A percentile compares a stretch with the other conserved stretches of the same genome.
These are phyloP conservation scores for Nakaseomyces glabratus DNA, from an alignment of 1,139 yeast species.

Conservation along the genomic window DNA sequence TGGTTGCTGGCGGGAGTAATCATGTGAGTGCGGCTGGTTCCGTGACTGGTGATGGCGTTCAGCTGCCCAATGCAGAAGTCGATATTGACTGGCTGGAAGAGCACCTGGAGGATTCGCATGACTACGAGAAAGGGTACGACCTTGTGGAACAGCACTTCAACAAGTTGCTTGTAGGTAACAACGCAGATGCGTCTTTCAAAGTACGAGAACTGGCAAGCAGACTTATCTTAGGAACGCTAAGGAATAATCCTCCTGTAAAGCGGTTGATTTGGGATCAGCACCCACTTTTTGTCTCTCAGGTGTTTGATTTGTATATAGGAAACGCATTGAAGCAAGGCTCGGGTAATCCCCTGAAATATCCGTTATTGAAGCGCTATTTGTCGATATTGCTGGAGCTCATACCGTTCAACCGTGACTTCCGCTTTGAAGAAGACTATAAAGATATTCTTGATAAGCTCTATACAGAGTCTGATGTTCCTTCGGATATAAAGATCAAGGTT, in stretches of 20 bases:
- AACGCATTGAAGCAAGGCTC: constrained; percentile 9
- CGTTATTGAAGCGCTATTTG: constrained; percentile 24
- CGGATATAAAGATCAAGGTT: constrained; percentile 19
- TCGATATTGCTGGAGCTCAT: constrained; percentile 22
- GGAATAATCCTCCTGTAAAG: constrained; percentile 68
- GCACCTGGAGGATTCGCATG: constrained; percentile 28
- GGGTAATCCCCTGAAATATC: constrained; percentile 7
- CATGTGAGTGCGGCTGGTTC: neutral
- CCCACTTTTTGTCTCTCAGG: constrained; percentile 15
- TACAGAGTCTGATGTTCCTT: constrained; percentile 11
- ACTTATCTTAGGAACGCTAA: constrained; percentile 47
- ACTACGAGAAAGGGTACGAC: constrained; percentile 28
- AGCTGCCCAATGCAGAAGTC: neutral
- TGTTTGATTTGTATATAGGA: constrained; percentile 12
- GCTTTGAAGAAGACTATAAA: neutral
- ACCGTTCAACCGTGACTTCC: constrained; percentile 10
- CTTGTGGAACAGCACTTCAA: constrained; percentile 27
- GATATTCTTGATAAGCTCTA: constrained; percentile 7
- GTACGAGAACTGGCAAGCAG: constrained; percentile 42
- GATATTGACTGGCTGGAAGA: constrained; percentile 3
- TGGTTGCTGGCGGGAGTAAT: neutral
- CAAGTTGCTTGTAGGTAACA: constrained; percentile 14
- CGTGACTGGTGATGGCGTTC: neutral
- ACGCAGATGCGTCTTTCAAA: constrained; percentile 14
- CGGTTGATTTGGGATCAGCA: constrained; percentile 19